Percentiles rank a stretch among this genome's conserved stretches.
Evolutionary conservation across 2,329 filamentous ascomycete genomes (phyloP).

Genomic region (Aspergillus ustus): DNA sequence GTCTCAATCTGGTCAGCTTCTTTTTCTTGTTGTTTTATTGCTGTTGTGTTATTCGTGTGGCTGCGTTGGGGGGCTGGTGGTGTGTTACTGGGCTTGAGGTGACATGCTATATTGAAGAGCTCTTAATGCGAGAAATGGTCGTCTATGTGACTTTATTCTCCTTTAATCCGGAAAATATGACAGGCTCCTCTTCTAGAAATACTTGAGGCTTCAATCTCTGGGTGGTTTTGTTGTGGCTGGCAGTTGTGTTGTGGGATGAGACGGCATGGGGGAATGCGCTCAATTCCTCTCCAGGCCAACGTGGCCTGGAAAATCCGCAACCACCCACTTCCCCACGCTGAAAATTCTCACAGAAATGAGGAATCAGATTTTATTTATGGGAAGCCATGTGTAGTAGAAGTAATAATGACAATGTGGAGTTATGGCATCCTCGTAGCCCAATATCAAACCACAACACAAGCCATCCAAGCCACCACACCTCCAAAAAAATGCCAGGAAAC

Average conservation of each 20-base stretch:
- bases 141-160: background rate
- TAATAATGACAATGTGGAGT: background rate
- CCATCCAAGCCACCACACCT: background rate
- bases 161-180: too few species aligned
- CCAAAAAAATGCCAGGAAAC: background rate
- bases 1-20: background rate
- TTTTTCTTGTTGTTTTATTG: background rate
- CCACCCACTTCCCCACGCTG: too few species aligned
- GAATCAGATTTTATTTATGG: too few species aligned
- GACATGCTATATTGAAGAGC: background rate
- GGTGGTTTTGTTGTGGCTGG: too few species aligned
- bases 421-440: background rate
- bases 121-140: background rate
- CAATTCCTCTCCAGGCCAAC: too few species aligned
- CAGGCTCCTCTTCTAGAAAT: too few species aligned
- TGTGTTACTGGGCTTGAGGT: background rate
- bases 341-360: too few species aligned
- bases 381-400: background rate
- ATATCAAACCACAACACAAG: background rate
- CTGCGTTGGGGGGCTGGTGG: background rate
- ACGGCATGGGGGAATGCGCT: too few species aligned
- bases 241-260: too few species aligned
- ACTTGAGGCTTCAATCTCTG: too few species aligned
- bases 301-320: too few species aligned
- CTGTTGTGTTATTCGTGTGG: too few species aligned